Base-by-base conservation (phyloP, 352 stramenopile species). In the Phytophthora aleatoria region DNA sequence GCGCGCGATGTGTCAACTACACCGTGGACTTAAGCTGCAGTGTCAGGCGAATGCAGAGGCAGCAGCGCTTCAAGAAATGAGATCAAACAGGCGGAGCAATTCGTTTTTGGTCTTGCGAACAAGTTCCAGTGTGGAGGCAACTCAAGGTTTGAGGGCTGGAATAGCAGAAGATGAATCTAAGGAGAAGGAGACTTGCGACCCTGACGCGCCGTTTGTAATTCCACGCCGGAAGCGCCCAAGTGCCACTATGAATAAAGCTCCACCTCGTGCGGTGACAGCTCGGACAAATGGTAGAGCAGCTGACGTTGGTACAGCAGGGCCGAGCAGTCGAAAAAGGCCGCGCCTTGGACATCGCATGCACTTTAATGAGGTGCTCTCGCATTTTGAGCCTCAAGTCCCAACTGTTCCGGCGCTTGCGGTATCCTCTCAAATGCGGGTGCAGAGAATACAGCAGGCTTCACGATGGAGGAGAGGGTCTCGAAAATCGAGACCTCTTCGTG, bases 1-100 rank as follows among this genome's bases (percentile, higher is more conserved):
- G 12, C 77, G 58, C 28, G 11, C 26, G 24, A 48, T 79, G n/a
- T 90, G 81, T 39, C 81, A 88, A 57, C 57, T 71, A 35, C 79
- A 81, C 49, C 78, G 81, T 33, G 67, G 61, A 1, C 26, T 90
- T 38, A 50, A 61, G 42, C 43, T 87, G 42, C 69, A 84, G 43
- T 86, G 76, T 52, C 57, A 43, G 27, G 42, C 54, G 35, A 73
- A 64, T 26, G 62, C 54, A 42, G 56, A 71, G 39, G 47, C 48
- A 35, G 26, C 43, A 41, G 48, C 49, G 36, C 3, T 27, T 20
- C 28, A 51, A 49, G 27, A 63, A 10, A 36, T 42, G 16, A 36
- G 31, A 6, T 13, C 52, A 27, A n/a, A 57, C 27, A 16, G 39
- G 3, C 48, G 35, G 10, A 52, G 9, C 1, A 38, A 49, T 56